Conservation (phyloP, 805 yeast species). For the Wickerhamiella australiensis region DNA sequence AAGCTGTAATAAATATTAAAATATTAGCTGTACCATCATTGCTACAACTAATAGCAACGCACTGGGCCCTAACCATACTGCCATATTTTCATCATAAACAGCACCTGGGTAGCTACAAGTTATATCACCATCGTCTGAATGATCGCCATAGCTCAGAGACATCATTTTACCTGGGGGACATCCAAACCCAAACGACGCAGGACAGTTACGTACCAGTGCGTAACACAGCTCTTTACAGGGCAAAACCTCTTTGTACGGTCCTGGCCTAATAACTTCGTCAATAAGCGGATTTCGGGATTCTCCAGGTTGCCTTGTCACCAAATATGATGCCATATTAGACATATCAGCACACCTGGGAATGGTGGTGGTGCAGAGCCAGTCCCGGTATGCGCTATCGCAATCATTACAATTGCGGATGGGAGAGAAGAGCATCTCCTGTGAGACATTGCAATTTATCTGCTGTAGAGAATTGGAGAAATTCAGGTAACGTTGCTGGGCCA, state of each 20-base stretch:
- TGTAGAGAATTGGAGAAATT: conserved; percentile 69
- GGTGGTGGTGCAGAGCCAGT: conserved; percentile 82
- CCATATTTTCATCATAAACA: conserved; percentile 19
- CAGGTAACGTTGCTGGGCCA: conserved; percentile 43
- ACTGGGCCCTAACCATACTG: background rate
- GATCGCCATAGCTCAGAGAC: conserved; percentile 24
- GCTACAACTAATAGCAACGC: background rate
- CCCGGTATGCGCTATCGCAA: conserved; percentile 57
- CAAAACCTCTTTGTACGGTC: conserved; percentile 60
- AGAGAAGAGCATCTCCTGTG: conserved; percentile 55
- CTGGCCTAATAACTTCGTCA: conserved; percentile 42
- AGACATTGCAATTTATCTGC: conserved; percentile 58
- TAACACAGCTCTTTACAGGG: conserved; percentile 81
- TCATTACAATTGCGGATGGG: conserved; percentile 62
- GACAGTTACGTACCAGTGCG: conserved; percentile 71
- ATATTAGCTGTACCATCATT: background rate
- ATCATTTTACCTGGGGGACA: conserved; percentile 45
- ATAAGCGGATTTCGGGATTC: conserved; percentile 52
- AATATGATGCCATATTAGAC: conserved; percentile 27
- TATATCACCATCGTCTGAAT: conserved; percentile 25
- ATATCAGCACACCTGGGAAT: conserved; percentile 71
- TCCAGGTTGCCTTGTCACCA: conserved; percentile 35
- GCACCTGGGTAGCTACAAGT: conserved; percentile 32
- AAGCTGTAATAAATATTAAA: background rate
- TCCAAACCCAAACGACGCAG: conserved; percentile 55